phyloP scores from a whole-genome alignment of 805 yeast genomes.

The Starmera pachycereana region DNA sequence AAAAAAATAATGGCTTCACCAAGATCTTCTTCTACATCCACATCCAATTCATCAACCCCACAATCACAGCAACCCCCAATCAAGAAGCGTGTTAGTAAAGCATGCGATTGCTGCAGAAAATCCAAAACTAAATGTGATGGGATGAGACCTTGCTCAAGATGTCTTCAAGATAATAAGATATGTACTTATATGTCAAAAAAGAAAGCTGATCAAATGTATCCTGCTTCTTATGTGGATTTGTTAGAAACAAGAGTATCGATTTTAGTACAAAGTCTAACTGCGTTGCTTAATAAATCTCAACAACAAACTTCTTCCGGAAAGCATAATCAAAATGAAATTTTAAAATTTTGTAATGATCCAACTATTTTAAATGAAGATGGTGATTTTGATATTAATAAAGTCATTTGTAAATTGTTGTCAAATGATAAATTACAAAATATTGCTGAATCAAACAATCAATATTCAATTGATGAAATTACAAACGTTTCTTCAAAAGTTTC shows the following conservation, averaged over 20 bases:
- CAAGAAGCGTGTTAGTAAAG: conserved; percentile 28
- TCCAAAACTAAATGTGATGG: conserved; percentile 38
- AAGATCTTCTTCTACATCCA: background rate
- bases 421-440: conserved; percentile 15
- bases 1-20: too few relatives aligned
- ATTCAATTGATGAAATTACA: conserved; percentile 16
- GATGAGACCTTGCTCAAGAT: conserved; percentile 36
- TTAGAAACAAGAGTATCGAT: conserved; percentile 39
- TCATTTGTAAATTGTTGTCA: conserved; percentile 13
- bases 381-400: conserved; percentile 18
- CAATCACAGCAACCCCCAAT: conserved; percentile 3
- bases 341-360: conserved; percentile 11
- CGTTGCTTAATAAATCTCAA: conserved; percentile 13
- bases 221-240: conserved; percentile 36
- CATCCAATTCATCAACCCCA: background rate
- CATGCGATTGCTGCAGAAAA: conserved; percentile 37
- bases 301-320: too few relatives aligned
- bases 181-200: conserved; percentile 47
- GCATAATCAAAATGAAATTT: conserved; percentile 3
- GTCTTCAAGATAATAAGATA: conserved; percentile 43
- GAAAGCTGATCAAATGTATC: conserved; percentile 34
- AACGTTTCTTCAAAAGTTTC: conserved; percentile 6
- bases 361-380: conserved; percentile 11
- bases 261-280: conserved; percentile 30
- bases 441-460: conserved; percentile 14